These are phyloP conservation scores for Clarireedia monteithiana DNA, from an alignment of 2,329 filamentous ascomycete species.

Conservation along the genomic window DNA sequence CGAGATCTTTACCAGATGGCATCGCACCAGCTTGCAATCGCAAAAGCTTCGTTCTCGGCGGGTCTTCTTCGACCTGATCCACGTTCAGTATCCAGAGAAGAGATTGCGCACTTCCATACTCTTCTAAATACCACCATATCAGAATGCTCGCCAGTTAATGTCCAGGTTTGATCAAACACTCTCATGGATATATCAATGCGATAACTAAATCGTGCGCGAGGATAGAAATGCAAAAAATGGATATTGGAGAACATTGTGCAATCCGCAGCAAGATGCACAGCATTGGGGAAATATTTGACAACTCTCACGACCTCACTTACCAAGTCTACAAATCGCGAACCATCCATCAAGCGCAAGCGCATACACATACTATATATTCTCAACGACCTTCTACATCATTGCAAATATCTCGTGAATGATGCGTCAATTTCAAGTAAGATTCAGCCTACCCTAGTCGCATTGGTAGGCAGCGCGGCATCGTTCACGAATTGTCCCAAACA, in stretches of 20 bases:
- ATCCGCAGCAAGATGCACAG: slow-evolving; percentile 56
- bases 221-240: slow-evolving; percentile 84
- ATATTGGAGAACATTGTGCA: slow-evolving; percentile 63
- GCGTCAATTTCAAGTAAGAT: slow-evolving; percentile 47
- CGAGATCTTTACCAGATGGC: slow-evolving; percentile 40
- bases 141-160: slow-evolving; percentile 71
- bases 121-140: slow-evolving; percentile 56
- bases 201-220: slow-evolving; percentile 33
- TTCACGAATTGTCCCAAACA: slow-evolving; percentile 58
- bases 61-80: slow-evolving; percentile 68
- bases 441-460: slow-evolving; percentile 50
- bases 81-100: slow-evolving; percentile 56
- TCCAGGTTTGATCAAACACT: slow-evolving; percentile 64
- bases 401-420: slow-evolving; percentile 42
- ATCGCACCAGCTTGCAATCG: slow-evolving; percentile 65
- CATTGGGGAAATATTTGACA: slow-evolving; percentile 68
- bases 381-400: slow-evolving; percentile 70
- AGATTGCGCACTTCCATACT: slow-evolving; percentile 61
- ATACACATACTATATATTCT: slow-evolving; percentile 72
- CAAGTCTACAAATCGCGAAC: slow-evolving; percentile 30
- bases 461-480: slow-evolving; percentile 51
- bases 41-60: slow-evolving; percentile 70
- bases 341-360: slow-evolving; percentile 59
- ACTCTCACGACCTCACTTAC: slow-evolving; percentile 56
- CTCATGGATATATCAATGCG: slow-evolving; percentile 25